These are phyloP conservation scores for Pilatotrama ljubarskyi DNA, from an alignment of 768 basidiomycete genomes.

Conservation along the genomic window DNA sequence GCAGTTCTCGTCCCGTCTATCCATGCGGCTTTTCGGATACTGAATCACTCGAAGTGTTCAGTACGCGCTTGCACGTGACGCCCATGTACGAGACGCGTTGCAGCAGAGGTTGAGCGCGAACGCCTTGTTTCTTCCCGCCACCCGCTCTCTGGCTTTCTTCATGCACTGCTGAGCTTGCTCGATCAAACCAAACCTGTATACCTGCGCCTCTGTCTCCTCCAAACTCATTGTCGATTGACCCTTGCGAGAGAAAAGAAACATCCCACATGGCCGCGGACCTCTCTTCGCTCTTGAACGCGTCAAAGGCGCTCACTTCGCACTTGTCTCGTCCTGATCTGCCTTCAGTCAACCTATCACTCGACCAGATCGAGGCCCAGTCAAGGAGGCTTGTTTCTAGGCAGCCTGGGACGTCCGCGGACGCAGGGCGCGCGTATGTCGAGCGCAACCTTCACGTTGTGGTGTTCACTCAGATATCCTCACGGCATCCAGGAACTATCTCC, in stretches of 20 bases:
- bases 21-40: no score
- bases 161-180: not conserved
- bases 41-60: not conserved
- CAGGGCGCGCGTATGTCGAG: conserved; percentile 67
- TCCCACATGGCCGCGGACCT: conserved; percentile 49
- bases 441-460: not conserved
- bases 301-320: conserved; percentile 75
- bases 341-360: conserved; percentile 83
- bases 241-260: not conserved
- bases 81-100: conserved; percentile 4
- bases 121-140: conserved; percentile 10
- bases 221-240: no score
- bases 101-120: conserved; percentile 5
- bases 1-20: no score
- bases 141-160: not conserved
- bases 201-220: not conserved
- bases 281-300: conserved; percentile 68
- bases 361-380: conserved; percentile 94
- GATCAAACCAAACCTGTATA: not conserved
- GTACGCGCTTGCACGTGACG: conserved; percentile 6
- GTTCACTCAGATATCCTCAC: not conserved
- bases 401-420: conserved; percentile 60
- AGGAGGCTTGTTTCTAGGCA: conserved; percentile 78
- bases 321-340: conserved; percentile 81
- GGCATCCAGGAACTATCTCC: conserved; percentile 72